Base-by-base conservation (phyloP, 257 asterid species). In the Euphrasia confusa region DNA sequence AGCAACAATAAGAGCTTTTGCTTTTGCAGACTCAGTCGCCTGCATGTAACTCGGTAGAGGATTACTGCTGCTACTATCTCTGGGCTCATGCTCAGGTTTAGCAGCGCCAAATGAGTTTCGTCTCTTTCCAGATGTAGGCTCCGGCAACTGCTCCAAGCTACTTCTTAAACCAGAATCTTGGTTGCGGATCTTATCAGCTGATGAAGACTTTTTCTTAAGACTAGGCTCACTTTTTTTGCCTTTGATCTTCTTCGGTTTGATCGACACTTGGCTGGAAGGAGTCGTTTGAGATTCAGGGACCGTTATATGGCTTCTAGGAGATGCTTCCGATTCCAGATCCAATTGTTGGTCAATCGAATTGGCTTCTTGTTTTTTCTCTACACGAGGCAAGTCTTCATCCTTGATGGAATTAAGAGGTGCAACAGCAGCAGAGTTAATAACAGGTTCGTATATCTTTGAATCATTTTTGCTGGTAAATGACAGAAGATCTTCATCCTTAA, bases 31-130 rank as follows among this genome's bases (percentile, higher is more conserved):
- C 73, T 93, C 83, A 50, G 99, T 93, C 2, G 99, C 95, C 74
- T 93, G 99, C 99, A 93, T 93, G 78, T 93, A 93, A 71, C 95
- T 85, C 3, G 99, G 99, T 56, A 93, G 80, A 64, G 94, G 61
- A 67, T 61, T 84, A 64, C 92, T 83, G 80, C 80, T 80, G 60
- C 79, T 81, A 68, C 84, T 85, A 65, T 93, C 94, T 77, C 90
- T 81, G 30, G 90, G 84, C 66, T 84, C 99, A 75, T 89, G 97
- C 75, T 89, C 56, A 15, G 24, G 27, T 65, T 76, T 87, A 37
- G 80, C 78, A 48, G 94, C 79, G 61, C 89, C 89, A 65, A 83
- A 64, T n/a, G 97, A 89, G 80, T 64, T 82, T 26, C 92, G 82
- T 39, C 94, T 77, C 75, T 81, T 87, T 58, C 79, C 94, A 55